A percentile compares a stretch with the other conserved stretches of the same genome.
These are phyloP conservation scores for Lentithecium fluviatile DNA, from an alignment of 495 filamentous ascomycete genomes.

Conservation along the genomic window DNA sequence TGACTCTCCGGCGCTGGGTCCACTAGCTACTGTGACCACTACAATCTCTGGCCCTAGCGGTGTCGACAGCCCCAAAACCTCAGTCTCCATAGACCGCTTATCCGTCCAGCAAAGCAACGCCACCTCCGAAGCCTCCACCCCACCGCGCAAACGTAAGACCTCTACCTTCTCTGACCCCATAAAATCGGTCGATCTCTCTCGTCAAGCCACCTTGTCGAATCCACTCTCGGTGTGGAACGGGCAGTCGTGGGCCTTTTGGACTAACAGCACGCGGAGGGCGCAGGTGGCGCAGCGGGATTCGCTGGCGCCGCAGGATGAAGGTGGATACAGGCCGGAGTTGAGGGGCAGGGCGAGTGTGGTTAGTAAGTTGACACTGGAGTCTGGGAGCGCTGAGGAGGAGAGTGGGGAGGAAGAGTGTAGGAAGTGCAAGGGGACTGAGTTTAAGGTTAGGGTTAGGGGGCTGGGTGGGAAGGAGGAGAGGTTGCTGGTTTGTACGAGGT, in stretches of 20 bases:
- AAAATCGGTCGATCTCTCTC: neutral
- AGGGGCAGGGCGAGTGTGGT: constrained; percentile 14
- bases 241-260: constrained; percentile 35
- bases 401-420: constrained; percentile 50
- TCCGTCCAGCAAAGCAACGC: constrained; percentile 13
- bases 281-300: neutral
- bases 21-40: constrained; percentile 34
- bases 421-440: constrained; percentile 53
- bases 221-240: constrained; percentile 27
- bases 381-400: neutral
- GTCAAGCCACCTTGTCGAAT: constrained; percentile 1
- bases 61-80: constrained; percentile 14
- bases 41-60: neutral
- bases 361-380: constrained; percentile 25
- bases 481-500: constrained; percentile 55
- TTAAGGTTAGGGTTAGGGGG: constrained; percentile 50
- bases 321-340: constrained; percentile 4
- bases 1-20: constrained; percentile 19
- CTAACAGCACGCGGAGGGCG: constrained; percentile 16
- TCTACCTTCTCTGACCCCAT: neutral
- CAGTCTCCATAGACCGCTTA: constrained; percentile 11
- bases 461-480: constrained; percentile 49
- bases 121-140: neutral
- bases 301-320: constrained; percentile 8
- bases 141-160: neutral